A percentile compares a stretch with the other conserved stretches of the same genome.
Conservation (phyloP, 2,329 filamentous ascomycete genomes). For the Nothomitra cinnamomea region DNA sequence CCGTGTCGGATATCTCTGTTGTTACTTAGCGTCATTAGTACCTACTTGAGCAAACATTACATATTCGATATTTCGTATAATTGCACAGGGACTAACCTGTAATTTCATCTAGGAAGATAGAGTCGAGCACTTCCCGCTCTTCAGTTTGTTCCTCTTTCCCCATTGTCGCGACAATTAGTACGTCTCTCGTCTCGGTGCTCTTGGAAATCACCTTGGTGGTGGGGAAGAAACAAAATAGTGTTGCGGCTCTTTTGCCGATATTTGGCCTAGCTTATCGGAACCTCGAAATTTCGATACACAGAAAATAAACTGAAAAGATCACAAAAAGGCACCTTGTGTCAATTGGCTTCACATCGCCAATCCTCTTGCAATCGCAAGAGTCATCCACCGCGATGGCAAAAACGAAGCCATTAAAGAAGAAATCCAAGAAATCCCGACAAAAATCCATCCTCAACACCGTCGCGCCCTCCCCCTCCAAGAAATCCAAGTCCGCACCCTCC, state of each 20-base stretch:
- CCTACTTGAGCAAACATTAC: too few species aligned
- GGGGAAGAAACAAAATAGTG: constrained; percentile 7
- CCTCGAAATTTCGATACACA: neutral
- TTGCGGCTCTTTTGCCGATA: neutral
- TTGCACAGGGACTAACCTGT: constrained; percentile 63
- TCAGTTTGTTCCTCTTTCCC: constrained; percentile 73
- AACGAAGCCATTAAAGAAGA: constrained; percentile 29
- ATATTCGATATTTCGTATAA: too few species aligned
- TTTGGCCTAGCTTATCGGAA: neutral
- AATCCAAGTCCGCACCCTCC: constrained; percentile 26
- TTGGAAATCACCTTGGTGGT: too few species aligned
- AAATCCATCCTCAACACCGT: constrained; percentile 27
- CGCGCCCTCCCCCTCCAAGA: constrained; percentile 20
- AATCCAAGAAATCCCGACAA: constrained; percentile 21
- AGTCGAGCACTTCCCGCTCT: constrained; percentile 93
- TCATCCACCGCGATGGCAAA: constrained; percentile 29
- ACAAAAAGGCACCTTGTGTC: constrained; percentile 6
- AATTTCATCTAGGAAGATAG: constrained; percentile 96
- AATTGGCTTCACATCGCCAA: constrained; percentile 7
- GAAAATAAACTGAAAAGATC: constrained; percentile 5
- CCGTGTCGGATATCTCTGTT: constrained; percentile 72
- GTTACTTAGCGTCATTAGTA: too few species aligned
- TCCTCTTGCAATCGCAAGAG: constrained; percentile 9
- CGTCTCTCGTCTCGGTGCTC: too few species aligned
- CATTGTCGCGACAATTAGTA: constrained; percentile 21